A percentile compares a stretch with the other conserved stretches of the same genome.
Conservation (phyloP, 495 filamentous ascomycete species). For the Entonaema liquescens region DNA sequence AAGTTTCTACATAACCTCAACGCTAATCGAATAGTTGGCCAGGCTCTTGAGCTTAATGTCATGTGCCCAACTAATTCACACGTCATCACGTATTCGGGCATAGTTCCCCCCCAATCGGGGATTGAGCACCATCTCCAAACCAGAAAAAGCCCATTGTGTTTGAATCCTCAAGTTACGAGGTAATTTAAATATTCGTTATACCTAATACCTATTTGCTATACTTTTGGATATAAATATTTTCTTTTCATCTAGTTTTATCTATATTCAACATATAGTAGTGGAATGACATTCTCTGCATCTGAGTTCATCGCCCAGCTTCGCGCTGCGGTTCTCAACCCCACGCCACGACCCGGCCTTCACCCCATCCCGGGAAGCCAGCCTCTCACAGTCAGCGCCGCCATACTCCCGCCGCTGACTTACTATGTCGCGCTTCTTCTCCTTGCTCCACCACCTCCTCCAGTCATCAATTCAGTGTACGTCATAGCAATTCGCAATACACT, state of each 20-base stretch:
- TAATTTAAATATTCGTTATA: neutral
- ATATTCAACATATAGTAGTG: neutral
- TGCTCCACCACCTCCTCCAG: conserved; percentile 29
- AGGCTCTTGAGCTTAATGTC: neutral
- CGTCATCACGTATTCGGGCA: conserved; percentile 9
- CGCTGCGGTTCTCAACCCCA: conserved; percentile 2
- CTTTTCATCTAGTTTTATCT: neutral
- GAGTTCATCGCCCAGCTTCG: conserved; percentile 14
- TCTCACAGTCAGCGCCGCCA: conserved; percentile 25
- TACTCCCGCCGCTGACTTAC: conserved; percentile 28
- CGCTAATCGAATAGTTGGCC: neutral
- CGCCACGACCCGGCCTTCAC: conserved; percentile 26
- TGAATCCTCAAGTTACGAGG: neutral
- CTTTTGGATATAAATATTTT: neutral
- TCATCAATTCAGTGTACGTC: conserved; percentile 13
- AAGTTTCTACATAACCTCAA: neutral
- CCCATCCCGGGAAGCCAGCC: conserved; percentile 31
- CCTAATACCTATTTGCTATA: neutral
- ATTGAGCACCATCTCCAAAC: conserved; percentile 3
- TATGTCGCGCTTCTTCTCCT: conserved; percentile 31
- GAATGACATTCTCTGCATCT: conserved; percentile 5
- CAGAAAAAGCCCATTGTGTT: neutral
- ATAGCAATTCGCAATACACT: conserved; percentile 26
- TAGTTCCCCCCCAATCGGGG: neutral
- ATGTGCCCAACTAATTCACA: conserved; percentile 16